A percentile compares a stretch with the other conserved stretches of the same genome.
Conservation (phyloP, 768 basidiomycete species). For the Naganishia antarctica region DNA sequence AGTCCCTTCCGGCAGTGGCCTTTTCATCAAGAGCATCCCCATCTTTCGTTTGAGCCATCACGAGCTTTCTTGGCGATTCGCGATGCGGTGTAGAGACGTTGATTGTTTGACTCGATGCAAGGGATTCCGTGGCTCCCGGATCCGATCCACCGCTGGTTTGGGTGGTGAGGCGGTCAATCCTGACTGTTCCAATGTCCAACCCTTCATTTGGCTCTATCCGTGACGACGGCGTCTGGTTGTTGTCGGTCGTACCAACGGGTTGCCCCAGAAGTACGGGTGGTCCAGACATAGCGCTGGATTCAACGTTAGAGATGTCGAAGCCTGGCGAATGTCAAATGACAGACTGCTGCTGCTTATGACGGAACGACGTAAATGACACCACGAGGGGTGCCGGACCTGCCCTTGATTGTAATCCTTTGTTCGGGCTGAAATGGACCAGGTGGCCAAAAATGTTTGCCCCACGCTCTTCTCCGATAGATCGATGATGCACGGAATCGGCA, state of each 20-base stretch:
- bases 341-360: no score
- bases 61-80: not conserved
- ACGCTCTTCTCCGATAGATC: slow-evolving; percentile 22
- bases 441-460: slow-evolving; percentile 17
- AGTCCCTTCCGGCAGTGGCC: not conserved
- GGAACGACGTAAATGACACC: no score
- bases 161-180: not conserved
- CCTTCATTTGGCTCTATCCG: not conserved
- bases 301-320: not conserved
- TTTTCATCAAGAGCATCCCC: not conserved
- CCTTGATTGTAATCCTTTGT: not conserved
- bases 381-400: slow-evolving; percentile 2
- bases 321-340: no score
- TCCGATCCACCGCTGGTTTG: not conserved
- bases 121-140: not conserved
- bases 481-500: not conserved
- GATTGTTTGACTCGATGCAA: slow-evolving; percentile 14
- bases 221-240: not conserved
- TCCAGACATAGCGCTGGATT: slow-evolving; percentile 11
- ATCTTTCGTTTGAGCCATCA: no score
- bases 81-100: not conserved
- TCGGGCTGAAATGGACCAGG: slow-evolving; percentile 1
- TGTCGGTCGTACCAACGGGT: not conserved
- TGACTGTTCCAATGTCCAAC: no score
- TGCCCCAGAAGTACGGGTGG: not conserved